phyloP scores from a whole-genome alignment of 192 early-diverging fungal species.

The Geranomyces michiganensis region DNA sequence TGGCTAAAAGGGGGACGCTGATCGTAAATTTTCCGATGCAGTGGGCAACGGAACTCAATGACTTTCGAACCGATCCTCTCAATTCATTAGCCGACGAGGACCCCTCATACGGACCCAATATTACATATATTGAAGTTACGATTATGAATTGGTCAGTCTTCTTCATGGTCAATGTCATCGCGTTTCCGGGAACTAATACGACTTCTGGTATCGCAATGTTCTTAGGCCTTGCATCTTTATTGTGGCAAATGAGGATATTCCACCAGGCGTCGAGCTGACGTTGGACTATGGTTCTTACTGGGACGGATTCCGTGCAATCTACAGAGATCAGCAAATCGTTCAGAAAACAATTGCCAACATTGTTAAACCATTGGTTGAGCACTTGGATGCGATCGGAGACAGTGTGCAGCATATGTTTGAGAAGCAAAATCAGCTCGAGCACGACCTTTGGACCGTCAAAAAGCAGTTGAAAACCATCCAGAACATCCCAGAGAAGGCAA shows the following conservation, averaged over 20 bases:
- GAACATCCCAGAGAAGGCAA: too few relatives aligned
- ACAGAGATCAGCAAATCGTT: constrained; percentile 3
- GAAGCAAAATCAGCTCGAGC: constrained; percentile 16
- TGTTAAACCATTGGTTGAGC: constrained; percentile 6
- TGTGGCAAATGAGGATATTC: constrained; percentile 15
- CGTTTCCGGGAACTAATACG: background rate
- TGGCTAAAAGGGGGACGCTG: background rate
- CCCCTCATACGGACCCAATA: background rate
- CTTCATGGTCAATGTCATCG: background rate
- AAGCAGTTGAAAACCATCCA: too few relatives aligned
- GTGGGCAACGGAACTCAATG: constrained; percentile 31
- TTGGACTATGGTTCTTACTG: constrained; percentile 29
- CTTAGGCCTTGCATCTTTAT: constrained; percentile 29
- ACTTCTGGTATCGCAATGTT: background rate
- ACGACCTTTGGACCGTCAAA: background rate
- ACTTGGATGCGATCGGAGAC: background rate
- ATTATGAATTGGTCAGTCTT: constrained; percentile 10
- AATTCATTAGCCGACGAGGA: constrained; percentile 2
- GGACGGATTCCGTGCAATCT: background rate
- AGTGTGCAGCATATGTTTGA: background rate
- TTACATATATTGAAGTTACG: constrained; percentile 8
- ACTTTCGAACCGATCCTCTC: constrained; percentile 23
- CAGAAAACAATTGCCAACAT: constrained; percentile 10
- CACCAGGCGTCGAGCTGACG: constrained; percentile 20
- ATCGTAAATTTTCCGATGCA: background rate